Conservation (phyloP, 768 basidiomycete genomes). For the Vishniacozyma victoriae region DNA sequence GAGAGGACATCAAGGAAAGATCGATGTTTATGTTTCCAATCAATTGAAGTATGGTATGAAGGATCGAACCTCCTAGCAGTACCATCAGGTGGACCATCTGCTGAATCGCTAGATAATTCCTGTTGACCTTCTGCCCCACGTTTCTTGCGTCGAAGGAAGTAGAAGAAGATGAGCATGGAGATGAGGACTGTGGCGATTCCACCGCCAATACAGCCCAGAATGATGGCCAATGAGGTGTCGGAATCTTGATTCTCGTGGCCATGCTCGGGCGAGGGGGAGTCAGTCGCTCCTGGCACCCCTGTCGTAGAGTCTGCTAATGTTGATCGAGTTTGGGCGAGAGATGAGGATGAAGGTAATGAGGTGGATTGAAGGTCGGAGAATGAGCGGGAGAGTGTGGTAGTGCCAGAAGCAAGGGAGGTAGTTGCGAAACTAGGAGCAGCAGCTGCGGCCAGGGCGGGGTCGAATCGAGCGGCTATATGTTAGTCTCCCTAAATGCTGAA, state of each 20-base stretch:
- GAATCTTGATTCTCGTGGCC: not conserved
- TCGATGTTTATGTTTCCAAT: too few relatives aligned
- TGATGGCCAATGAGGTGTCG: conserved; percentile 11
- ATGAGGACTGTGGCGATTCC: conserved; percentile 12
- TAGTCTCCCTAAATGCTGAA: not conserved
- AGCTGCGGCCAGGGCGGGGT: not conserved
- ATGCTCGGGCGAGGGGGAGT: not conserved
- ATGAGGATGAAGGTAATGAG: conserved; percentile 5
- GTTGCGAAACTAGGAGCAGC: conserved; percentile 2
- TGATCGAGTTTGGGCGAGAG: conserved; percentile 1
- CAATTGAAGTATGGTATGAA: too few relatives aligned
- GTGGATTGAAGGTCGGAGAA: conserved; percentile 4
- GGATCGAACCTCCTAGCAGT: too few relatives aligned
- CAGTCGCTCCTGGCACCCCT: not conserved
- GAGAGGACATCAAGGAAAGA: too few relatives aligned
- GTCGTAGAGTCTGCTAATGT: conserved; percentile 1
- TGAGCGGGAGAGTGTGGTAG: conserved; percentile 33
- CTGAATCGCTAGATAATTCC: not conserved
- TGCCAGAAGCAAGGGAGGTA: not conserved
- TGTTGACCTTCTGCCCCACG: conserved; percentile 8
- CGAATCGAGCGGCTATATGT: not conserved
- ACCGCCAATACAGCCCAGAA: conserved; percentile 26
- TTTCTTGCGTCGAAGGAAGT: not conserved
- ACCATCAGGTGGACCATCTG: too few relatives aligned
- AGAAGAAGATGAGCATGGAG: conserved; percentile 5